Percentiles rank a stretch among this genome's conserved stretches.
These are phyloP conservation scores for Phaffia tasmanica DNA, from an alignment of 768 basidiomycete species.

Conservation along the genomic window DNA sequence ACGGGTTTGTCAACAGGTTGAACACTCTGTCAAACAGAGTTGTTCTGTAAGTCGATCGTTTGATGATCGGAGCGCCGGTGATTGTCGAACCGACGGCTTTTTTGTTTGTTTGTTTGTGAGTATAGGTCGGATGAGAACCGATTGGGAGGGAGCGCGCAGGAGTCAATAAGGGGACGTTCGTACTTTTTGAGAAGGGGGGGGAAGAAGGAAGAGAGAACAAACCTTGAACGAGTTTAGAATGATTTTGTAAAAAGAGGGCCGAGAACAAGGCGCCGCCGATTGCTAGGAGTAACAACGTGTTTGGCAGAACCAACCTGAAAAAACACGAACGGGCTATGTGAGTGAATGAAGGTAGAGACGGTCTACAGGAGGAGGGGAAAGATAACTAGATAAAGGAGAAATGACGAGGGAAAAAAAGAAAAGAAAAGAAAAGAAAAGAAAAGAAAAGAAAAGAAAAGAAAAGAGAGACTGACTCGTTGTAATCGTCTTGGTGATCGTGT, in stretches of 20 bases:
- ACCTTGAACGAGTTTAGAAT: conserved; percentile 40
- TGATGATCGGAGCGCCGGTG: background rate
- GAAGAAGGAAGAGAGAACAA: conserved; percentile 15
- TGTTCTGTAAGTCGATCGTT: background rate
- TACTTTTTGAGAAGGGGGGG: conserved; percentile 1
- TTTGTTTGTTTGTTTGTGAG: background rate
- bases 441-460: too few species aligned
- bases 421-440: background rate
- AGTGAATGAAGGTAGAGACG: too few species aligned
- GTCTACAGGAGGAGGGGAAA: background rate
- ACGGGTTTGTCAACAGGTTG: conserved; percentile 20
- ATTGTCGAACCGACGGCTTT: background rate
- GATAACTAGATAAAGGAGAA: background rate
- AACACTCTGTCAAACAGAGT: conserved; percentile 3
- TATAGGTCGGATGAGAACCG: background rate
- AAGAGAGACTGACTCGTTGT: conserved; percentile 27
- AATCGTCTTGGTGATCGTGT: conserved; percentile 32
- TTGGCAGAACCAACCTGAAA: conserved; percentile 20
- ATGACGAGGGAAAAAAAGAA: background rate
- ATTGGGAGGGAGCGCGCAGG: background rate
- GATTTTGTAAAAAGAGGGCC: conserved; percentile 36
- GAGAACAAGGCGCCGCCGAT: conserved; percentile 29
- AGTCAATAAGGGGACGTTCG: background rate
- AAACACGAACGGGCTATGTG: too few species aligned
- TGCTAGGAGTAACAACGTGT: conserved; percentile 10